phyloP scores from a whole-genome alignment of 2,329 filamentous ascomycete genomes.

The Macrophomina phaseolina region DNA sequence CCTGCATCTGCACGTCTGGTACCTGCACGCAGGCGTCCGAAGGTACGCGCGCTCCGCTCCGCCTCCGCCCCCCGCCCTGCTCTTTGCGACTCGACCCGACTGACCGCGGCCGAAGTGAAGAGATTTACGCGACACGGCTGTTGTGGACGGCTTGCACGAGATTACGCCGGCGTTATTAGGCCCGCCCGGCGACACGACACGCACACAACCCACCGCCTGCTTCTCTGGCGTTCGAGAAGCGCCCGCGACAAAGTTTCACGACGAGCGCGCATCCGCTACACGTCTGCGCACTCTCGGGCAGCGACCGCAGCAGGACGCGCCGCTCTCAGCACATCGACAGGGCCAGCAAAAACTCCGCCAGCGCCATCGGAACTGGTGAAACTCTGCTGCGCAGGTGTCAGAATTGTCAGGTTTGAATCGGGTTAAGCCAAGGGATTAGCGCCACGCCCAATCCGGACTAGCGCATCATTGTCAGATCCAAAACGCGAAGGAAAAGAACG shows the following conservation, averaged over 20 bases:
- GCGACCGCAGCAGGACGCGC: conserved; percentile 22
- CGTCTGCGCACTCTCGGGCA: conserved; percentile 7
- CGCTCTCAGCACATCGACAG: conserved; percentile 14
- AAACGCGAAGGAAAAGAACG: conserved; percentile 29
- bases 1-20: conserved; percentile 24
- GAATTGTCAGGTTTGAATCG: conserved; percentile 27
- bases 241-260: conserved; percentile 18
- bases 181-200: conserved; percentile 22
- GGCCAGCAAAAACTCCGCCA: conserved; percentile 13
- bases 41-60: conserved; percentile 32
- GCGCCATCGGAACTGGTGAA: conserved; percentile 28
- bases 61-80: conserved; percentile 4
- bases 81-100: conserved; percentile 9
- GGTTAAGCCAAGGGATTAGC: conserved; percentile 26
- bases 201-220: neutral
- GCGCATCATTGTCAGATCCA: conserved; percentile 27
- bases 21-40: conserved; percentile 27
- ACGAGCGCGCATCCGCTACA: conserved; percentile 11
- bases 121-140: conserved; percentile 27
- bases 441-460: conserved; percentile 27
- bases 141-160: conserved; percentile 25
- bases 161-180: conserved; percentile 24
- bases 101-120: conserved; percentile 21
- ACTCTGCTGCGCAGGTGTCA: conserved; percentile 27
- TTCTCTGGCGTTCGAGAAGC: conserved; percentile 14